These are phyloP conservation scores for Lentinula detonsa DNA, from an alignment of 768 basidiomycete species.

Conservation along the genomic window DNA sequence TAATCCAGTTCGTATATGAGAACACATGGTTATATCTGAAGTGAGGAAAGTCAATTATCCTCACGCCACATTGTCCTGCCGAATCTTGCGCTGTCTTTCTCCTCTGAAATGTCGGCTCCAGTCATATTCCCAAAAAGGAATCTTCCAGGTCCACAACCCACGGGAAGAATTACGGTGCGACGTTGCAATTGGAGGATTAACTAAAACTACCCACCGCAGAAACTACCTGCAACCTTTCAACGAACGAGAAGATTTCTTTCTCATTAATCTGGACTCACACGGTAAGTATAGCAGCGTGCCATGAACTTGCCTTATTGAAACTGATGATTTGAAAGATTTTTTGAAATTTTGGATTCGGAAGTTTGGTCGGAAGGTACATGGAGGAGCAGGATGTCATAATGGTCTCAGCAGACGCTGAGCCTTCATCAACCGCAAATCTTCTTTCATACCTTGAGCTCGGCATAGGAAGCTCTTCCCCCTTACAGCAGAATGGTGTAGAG, in stretches of 20 bases:
- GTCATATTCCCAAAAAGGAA: constrained; percentile 6
- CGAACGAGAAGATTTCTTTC: neutral
- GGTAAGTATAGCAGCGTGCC: neutral
- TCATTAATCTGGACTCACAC: neutral
- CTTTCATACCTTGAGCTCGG: neutral
- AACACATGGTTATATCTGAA: too few relatives aligned
- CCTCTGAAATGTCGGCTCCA: neutral
- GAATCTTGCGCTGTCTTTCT: neutral
- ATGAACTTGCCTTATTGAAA: neutral
- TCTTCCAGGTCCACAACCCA: constrained; percentile 5
- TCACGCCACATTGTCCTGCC: neutral
- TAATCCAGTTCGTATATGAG: too few relatives aligned
- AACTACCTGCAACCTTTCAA: neutral
- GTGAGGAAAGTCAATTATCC: too few relatives aligned
- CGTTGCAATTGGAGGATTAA: constrained; percentile 1
- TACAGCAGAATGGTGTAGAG: neutral
- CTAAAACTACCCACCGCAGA: neutral
- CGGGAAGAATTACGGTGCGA: constrained; percentile 6
- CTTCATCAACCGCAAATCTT: neutral
- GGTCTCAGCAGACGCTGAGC: neutral
- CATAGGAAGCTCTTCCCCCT: neutral
- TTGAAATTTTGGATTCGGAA: neutral
- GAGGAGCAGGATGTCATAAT: constrained; percentile 4
- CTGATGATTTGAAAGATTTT: neutral
- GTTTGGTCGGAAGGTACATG: constrained; percentile 6